These are phyloP conservation scores for Rubroboletus pulcherrimus DNA, from an alignment of 768 basidiomycete genomes.

Conservation along the genomic window DNA sequence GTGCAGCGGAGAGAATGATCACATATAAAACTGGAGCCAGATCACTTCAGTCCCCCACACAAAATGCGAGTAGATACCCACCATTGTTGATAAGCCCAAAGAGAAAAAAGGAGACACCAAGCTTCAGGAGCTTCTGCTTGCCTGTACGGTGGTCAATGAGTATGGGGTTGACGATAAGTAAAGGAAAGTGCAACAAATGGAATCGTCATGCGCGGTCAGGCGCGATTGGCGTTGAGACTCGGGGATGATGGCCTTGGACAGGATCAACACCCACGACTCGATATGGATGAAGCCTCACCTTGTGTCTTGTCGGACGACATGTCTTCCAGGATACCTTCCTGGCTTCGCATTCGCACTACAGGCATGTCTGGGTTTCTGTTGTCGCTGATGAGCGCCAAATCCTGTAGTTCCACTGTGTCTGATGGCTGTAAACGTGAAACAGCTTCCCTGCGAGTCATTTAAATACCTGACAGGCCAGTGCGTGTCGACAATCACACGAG, in stretches of 20 bases:
- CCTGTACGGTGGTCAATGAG: slow-evolving; percentile 20
- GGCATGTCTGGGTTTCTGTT: slow-evolving; percentile 8
- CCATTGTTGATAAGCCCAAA: slow-evolving; percentile 95
- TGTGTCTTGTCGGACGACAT: slow-evolving; percentile 14
- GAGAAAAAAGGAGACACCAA: slow-evolving; percentile 73
- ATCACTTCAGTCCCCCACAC: neutral
- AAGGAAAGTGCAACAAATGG: slow-evolving; percentile 21
- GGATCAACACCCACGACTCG: slow-evolving; percentile 26
- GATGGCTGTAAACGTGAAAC: neutral
- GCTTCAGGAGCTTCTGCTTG: slow-evolving; percentile 31
- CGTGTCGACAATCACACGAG: neutral
- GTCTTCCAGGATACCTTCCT: slow-evolving; percentile 14
- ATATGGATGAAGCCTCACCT: slow-evolving; percentile 17
- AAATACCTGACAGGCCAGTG: slow-evolving; percentile 1
- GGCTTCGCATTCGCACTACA: slow-evolving; percentile 4
- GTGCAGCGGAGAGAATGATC: slow-evolving; percentile 91
- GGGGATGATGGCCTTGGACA: slow-evolving; percentile 17
- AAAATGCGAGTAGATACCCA: slow-evolving; percentile 23
- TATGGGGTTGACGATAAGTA: neutral
- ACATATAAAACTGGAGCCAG: slow-evolving; percentile 76
- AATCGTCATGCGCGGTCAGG: slow-evolving; percentile 7
- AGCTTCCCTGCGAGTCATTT: slow-evolving; percentile 12
- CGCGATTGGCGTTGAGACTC: slow-evolving; percentile 5
- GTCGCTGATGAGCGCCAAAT: slow-evolving; percentile 2
- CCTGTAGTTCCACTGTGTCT: slow-evolving; percentile 20